Evolutionary conservation across 345 rosid genomes (phyloP), one percentile per base, ranked within the genome.

Genomic region (Brassica incana): DNA sequence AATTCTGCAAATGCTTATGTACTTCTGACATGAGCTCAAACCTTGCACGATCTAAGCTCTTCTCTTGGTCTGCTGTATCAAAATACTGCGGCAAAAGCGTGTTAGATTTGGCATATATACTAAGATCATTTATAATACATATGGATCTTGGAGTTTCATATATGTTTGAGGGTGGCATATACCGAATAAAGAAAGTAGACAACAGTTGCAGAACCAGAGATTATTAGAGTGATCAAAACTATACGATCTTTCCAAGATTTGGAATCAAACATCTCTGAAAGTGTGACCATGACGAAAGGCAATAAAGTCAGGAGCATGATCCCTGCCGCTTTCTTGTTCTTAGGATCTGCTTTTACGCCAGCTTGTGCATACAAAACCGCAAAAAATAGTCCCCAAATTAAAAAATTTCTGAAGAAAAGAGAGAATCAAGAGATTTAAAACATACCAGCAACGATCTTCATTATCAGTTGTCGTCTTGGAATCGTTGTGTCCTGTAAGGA

Each of bases 1-100:
- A 81, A 0, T 1, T 40, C 12, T 71, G 77, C 15, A 81, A 56
- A 16, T 81, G 77, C 35, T 71, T 76, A 70, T 75, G 77, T 30
- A 76, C 83, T 75, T 76, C 80, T 43, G 83, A 81, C 80, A 76
- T 81, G 64, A 81, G 80, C 76, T 65, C 77, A 66, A 70, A 81
- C 33, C 67, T 76, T 0, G 83, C 76, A 0, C 65, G 65, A 16
- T 81, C 80, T 75, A 81, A 71, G 69, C 80, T 75, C 62, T 45
- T 81, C 23, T 8, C 67, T 71, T 81, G 83, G 62, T 75, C 80
- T 0, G 54, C 68, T 40, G 8, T 40, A 43, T 71, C 77, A 71
- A 63, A 76, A 40, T 56, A 80, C 80, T 80, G 73, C 20, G 14
- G 63, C 5, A 30, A 29, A 10, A 38, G 6, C 3, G 2, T 29